Base-by-base conservation (phyloP, 2,329 filamentous ascomycete genomes). In the Zopfia rhizophila region DNA sequence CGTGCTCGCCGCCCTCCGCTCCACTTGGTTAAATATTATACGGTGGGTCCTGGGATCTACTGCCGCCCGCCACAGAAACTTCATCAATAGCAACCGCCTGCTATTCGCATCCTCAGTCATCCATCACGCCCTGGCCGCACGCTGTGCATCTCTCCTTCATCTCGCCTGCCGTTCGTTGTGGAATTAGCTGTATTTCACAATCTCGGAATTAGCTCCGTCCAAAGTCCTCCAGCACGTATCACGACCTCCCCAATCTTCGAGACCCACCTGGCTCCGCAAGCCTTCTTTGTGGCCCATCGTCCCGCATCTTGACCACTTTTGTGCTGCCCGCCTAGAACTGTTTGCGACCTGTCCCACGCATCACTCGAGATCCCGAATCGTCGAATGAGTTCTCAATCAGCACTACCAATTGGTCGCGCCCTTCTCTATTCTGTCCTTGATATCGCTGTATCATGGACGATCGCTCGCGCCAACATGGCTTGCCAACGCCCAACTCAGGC, bases 261-360 rank as follows among this genome's bases (percentile, higher is more conserved):
- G 53, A 63, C 59, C 66, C 64, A 66, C 66, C 59, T 54, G 59
- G 63, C 58, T 66, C 68, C 66, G 64, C 61, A 65, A 65, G 66
- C 49, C 59, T 61, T 61, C 55, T 51, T 57, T 57, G 58, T 57
- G 55, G 59, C 51, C 60, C 59, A 57, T 56, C 57, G 48, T 57
- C 58, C 51, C 58, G 56, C 58, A 47, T 55, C 51, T 54, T 48
- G 45, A 58, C 53, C 51, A 53, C 47, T 38, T 40, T 53, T 59
- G 51, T 60, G 56, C 58, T 55, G 59, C 50, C n/a, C 53, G 51
- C 58, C 58, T 52, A 54, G 45, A 49, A 54, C 46, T 56, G 50
- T 51, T 53, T 53, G 53, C 61, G 53, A 38, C 25, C 59, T 54
- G 58, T 57, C 56, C 49, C 63, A 50, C 54, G 33, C 57, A 51